Conservation (phyloP, 352 stramenopile species). For the Globisporangium recalcitrans region DNA sequence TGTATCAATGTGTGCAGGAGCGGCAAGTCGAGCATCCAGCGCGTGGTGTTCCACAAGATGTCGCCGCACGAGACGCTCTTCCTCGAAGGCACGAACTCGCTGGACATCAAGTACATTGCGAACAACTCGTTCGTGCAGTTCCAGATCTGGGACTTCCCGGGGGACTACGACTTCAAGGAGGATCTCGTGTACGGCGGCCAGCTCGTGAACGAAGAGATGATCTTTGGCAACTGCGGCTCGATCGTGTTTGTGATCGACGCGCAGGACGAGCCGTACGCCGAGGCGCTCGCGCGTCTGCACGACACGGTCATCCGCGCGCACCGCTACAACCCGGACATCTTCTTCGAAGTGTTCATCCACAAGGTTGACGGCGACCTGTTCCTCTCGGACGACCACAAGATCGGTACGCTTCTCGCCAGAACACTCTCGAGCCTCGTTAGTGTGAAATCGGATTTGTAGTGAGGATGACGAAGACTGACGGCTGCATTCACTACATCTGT, state of each 20-base stretch:
- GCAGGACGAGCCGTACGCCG: constrained; percentile 91
- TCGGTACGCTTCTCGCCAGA: constrained; percentile 43
- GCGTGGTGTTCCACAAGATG: constrained; percentile 99
- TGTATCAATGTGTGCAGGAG: constrained; percentile 33
- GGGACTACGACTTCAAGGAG: constrained; percentile 91
- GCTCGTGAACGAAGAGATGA: constrained; percentile 89
- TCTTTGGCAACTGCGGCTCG: constrained; percentile 88
- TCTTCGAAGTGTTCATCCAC: constrained; percentile 99
- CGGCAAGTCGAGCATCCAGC: constrained; percentile 89
- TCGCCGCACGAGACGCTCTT: constrained; percentile 97
- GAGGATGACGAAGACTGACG: not conserved
- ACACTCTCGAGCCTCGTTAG: too few relatives aligned
- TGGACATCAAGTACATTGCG: constrained; percentile 95
- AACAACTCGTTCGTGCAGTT: constrained; percentile 98
- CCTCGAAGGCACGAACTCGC: constrained; percentile 69
- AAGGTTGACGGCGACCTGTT: constrained; percentile 99
- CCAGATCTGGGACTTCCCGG: constrained; percentile 98
- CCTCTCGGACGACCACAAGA: constrained; percentile 97
- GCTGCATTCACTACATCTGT: not conserved
- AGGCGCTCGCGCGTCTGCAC: constrained; percentile 83
- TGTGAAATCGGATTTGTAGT: too few relatives aligned
- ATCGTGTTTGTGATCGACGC: constrained; percentile 98
- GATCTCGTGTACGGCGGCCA: constrained; percentile 86
- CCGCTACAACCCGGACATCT: constrained; percentile 93
- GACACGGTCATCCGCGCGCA: constrained; percentile 86